Evolutionary conservation across 2,329 filamentous ascomycete genomes (phyloP).

Genomic region (Mollisia scopiformis): DNA sequence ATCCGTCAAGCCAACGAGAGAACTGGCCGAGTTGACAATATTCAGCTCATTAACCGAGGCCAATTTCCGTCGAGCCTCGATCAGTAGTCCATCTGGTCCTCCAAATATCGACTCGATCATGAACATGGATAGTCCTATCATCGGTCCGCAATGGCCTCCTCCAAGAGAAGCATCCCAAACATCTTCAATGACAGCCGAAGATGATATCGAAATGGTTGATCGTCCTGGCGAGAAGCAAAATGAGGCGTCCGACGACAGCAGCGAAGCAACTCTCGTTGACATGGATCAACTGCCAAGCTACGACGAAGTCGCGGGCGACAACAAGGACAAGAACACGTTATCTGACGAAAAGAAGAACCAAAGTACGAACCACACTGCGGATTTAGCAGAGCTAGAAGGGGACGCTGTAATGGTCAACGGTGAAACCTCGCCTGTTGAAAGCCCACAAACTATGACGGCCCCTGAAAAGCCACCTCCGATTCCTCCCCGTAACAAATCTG

Average conservation of each 20-base stretch:
- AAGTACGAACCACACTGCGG: neutral
- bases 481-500: constrained; percentile 38
- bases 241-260: constrained; percentile 36
- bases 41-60: constrained; percentile 60
- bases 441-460: constrained; percentile 10
- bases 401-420: constrained; percentile 41
- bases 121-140: constrained; percentile 26
- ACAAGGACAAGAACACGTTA: neutral
- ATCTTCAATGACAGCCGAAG: constrained; percentile 19
- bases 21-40: constrained; percentile 80
- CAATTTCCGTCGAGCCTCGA: constrained; percentile 50
- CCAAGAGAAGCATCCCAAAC: constrained; percentile 18
- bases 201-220: constrained; percentile 39
- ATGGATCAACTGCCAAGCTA: constrained; percentile 15
- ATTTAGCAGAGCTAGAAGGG: constrained; percentile 7
- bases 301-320: neutral
- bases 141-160: constrained; percentile 32
- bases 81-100: constrained; percentile 39
- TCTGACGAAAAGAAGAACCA: constrained; percentile 5
- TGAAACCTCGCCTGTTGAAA: constrained; percentile 22
- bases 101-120: constrained; percentile 27
- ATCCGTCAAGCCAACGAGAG: constrained; percentile 71
- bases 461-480: constrained; percentile 38
- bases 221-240: constrained; percentile 26
- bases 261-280: constrained; percentile 44